These are phyloP conservation scores for Hyaloscypha hepaticicola DNA, from an alignment of 495 filamentous ascomycete genomes.

Conservation along the genomic window DNA sequence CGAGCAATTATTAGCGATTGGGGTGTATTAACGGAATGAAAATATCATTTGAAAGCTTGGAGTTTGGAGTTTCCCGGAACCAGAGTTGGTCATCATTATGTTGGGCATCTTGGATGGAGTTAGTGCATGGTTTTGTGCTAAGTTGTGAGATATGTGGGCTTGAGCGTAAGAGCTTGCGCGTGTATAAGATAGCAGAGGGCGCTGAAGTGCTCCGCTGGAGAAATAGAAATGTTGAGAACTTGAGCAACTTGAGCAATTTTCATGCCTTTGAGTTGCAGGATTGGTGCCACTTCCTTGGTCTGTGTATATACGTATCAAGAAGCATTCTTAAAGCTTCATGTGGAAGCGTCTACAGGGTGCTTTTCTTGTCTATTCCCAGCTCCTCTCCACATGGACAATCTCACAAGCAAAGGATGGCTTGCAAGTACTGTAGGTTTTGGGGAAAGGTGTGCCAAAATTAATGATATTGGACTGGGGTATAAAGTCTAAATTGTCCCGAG, in stretches of 20 bases:
- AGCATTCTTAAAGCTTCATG: neutral
- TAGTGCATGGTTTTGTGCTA: neutral
- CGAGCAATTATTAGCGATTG: constrained; percentile 19
- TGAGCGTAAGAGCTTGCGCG: neutral
- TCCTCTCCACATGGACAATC: neutral
- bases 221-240: neutral
- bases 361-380: neutral
- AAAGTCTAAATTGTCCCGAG: neutral
- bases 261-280: neutral
- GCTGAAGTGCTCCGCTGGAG: neutral
- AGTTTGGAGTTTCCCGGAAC: constrained; percentile 14
- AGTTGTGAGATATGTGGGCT: neutral
- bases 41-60: constrained; percentile 7
- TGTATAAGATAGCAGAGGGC: neutral
- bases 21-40: neutral
- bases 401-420: neutral
- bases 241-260: too few species aligned
- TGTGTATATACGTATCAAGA: neutral
- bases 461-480: neutral
- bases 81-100: neutral
- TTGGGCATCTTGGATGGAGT: neutral
- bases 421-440: neutral
- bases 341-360: neutral
- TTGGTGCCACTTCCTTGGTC: neutral
- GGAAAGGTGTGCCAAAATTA: neutral